phyloP scores from a whole-genome alignment of 2,329 filamentous ascomycete species.

The Aspergillus terreus region DNA sequence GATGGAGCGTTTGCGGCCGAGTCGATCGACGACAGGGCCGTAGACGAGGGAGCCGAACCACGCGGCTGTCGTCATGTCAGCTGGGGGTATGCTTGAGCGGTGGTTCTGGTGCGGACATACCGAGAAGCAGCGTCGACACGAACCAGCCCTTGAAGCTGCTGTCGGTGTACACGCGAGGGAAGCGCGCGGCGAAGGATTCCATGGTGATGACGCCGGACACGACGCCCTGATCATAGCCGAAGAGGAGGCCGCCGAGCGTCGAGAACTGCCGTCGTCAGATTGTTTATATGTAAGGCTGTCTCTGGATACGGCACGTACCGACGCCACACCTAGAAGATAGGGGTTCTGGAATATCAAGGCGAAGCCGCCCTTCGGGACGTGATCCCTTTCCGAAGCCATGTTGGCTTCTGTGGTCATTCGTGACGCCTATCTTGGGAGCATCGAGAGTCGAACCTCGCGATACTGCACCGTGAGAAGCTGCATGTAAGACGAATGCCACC shows the following conservation, averaged over 20 bases:
- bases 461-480: too few relatives aligned
- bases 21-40: constrained; percentile 49
- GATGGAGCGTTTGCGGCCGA: constrained; percentile 52
- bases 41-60: constrained; percentile 49
- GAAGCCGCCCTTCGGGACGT: constrained; percentile 21
- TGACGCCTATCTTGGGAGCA: neutral
- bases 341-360: constrained; percentile 37
- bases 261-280: constrained; percentile 29
- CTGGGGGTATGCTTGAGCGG: neutral
- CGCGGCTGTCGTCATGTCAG: constrained; percentile 32
- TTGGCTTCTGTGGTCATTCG: constrained; percentile 15
- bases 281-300: neutral
- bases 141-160: constrained; percentile 52
- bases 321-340: constrained; percentile 44
- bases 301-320: constrained; percentile 24
- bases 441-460: too few relatives aligned
- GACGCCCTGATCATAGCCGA: constrained; percentile 51
- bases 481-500: neutral
- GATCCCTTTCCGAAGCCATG: constrained; percentile 1
- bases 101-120: constrained; percentile 18
- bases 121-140: constrained; percentile 47
- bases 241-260: constrained; percentile 44
- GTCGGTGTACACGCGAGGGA: constrained; percentile 42
- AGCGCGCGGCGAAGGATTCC: constrained; percentile 42
- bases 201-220: constrained; percentile 47